Percentiles rank a stretch among this genome's conserved stretches.
These are phyloP conservation scores for Trichoderma polysporum DNA, from an alignment of 2,329 filamentous ascomycete species.

Conservation along the genomic window DNA sequence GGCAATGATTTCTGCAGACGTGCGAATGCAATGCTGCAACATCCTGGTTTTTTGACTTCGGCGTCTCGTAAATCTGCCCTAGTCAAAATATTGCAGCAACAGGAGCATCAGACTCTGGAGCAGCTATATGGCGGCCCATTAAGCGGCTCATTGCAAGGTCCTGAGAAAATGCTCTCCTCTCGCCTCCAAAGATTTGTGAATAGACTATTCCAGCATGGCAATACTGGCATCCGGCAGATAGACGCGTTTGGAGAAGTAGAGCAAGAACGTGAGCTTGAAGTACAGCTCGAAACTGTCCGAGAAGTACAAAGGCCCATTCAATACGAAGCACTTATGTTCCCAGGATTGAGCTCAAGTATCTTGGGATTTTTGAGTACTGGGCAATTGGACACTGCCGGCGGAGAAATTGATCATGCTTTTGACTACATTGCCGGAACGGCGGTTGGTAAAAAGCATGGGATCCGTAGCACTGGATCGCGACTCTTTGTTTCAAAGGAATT, in stretches of 20 bases:
- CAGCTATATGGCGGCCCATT: slow-evolving; percentile 52
- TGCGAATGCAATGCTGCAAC: slow-evolving; percentile 46
- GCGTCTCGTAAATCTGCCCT: slow-evolving; percentile 31
- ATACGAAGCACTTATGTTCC: slow-evolving; percentile 42
- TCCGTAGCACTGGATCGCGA: slow-evolving; percentile 15
- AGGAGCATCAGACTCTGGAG: slow-evolving; percentile 57
- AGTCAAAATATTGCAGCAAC: slow-evolving; percentile 39
- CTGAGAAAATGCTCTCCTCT: neutral
- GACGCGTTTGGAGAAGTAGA: slow-evolving; percentile 60
- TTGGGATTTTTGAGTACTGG: slow-evolving; percentile 47
- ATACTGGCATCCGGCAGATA: neutral
- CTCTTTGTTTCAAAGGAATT: slow-evolving; percentile 39
- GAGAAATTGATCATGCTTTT: slow-evolving; percentile 36
- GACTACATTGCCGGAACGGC: slow-evolving; percentile 38
- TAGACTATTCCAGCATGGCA: neutral
- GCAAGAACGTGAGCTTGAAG: slow-evolving; percentile 58
- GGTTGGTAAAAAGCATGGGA: slow-evolving; percentile 36
- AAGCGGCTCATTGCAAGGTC: neutral
- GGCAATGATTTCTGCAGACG: slow-evolving; percentile 61
- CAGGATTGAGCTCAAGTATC: slow-evolving; percentile 49
- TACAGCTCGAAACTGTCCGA: slow-evolving; percentile 57
- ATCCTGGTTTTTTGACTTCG: slow-evolving; percentile 43
- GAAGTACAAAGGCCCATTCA: slow-evolving; percentile 49
- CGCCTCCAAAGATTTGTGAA: neutral
- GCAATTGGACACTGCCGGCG: slow-evolving; percentile 7